Evolutionary conservation across 202 grass and related monocot genomes (phyloP), one percentile per base, ranked within the genome.

Genomic region (Bolboschoenoplectus hybrid): DNA sequence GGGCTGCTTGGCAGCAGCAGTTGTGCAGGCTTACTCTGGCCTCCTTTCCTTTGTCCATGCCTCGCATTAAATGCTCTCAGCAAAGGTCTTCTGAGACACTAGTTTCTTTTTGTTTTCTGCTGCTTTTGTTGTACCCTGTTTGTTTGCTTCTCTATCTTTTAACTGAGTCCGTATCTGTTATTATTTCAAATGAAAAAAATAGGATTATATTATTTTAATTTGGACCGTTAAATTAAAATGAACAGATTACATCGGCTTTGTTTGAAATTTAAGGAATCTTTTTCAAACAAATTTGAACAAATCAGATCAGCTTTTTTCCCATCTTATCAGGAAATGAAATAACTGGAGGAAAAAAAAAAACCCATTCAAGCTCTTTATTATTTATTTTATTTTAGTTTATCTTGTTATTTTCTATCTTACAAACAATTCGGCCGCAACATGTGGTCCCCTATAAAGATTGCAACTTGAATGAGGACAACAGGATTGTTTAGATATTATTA

Each of bases 31-130:
- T 9, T 39, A 8, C 1, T 58, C 51, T 17, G 44, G 65, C 65
- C 52, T 1, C 52, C 13, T 6, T 56, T 57, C 12, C 74, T 78
- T 75, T 78, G 6, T 80, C 53, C 75, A 60, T 60, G 75, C 53
- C 56, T 80, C 6, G 0, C 74, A 58, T 58, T 79, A 56, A 80
- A 80, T 80, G 53, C 52, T 2, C 26, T 26, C 5, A 3, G 49
- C 49, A 17, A 10, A 16, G 49, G 13, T 53, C 72, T 75, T 75
- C 45, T 6, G 26, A 11, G 4, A 47, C 34, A 39, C 13, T 55
- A 1, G 6, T 72, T 47, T 47, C 39, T 5, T n/a, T n/a, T n/a
- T 9, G 0, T 75, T 34, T 34, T 75, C 9, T 46, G 70, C 9
- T 50, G 44, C 47, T 75, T 75, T 10, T 52, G 19, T 52, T 13